Evolutionary conservation across 805 yeast species (phyloP).

Genomic region (Kluyveromyces nonfermentans): DNA sequence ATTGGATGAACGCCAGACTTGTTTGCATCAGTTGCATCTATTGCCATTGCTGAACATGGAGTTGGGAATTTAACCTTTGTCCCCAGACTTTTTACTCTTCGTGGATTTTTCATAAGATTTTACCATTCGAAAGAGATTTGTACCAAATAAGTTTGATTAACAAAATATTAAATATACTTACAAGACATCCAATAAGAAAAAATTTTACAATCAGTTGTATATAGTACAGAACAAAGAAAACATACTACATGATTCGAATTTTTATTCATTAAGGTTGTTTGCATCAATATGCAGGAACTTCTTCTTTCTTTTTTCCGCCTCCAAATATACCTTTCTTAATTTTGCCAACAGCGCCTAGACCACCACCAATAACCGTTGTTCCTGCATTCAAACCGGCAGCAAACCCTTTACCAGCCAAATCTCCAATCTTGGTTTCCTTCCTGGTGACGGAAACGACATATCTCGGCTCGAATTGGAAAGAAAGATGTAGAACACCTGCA

Average conservation of each 20-base stretch:
- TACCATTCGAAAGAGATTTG: background rate
- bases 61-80: no score
- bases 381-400: conserved; percentile 39
- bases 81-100: no score
- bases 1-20: conserved; percentile 22
- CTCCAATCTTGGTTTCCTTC: conserved; percentile 35
- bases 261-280: no score
- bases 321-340: conserved; percentile 36
- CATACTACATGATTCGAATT: no score
- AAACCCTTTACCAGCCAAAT: conserved; percentile 43
- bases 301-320: conserved; percentile 9
- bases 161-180: no score
- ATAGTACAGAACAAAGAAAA: no score
- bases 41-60: conserved; percentile 1
- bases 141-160: background rate
- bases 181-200: no score
- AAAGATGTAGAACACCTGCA: conserved; percentile 54
- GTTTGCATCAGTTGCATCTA: conserved; percentile 6
- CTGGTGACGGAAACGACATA: conserved; percentile 43
- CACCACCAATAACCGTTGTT: conserved; percentile 35
- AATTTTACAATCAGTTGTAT: no score
- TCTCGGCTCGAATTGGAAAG: conserved; percentile 58
- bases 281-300: background rate
- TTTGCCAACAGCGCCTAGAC: conserved; percentile 36
- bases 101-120: background rate